Base-by-base conservation (phyloP, 345 rosid species). In the Eucalyptus marginata region DNA sequence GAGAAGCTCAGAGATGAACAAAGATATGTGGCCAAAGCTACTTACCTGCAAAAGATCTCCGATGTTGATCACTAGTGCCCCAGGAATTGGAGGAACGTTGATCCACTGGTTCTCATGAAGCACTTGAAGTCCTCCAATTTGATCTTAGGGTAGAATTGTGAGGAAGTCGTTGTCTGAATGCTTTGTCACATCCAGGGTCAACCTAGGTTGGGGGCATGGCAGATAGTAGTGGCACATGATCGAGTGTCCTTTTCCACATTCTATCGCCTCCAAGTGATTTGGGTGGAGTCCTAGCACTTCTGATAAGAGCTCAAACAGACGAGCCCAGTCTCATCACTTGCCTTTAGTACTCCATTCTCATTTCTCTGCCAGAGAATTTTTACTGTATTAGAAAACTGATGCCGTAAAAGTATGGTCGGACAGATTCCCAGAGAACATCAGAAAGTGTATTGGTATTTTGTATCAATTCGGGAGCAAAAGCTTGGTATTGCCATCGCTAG, bases 21-120 rank as follows among this genome's bases (percentile, higher is more conserved):
- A 31, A 2, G 86, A n/a, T n/a, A 33, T 49, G 5, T 22, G 36
- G 13, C 49, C 31, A 47, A 80, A 36, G 62, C 93, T 87, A 64
- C 93, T 87, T 92, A 80, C 96, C 94, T 94, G 96, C 1, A 95
- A 88, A 90, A 94, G 92, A 83, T 95, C 94, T 25, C 95, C 94
- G 5, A 92, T 88, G 91, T 95, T 92, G 81, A 94, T 86, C 50
- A 92, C 91, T 22, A 92, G 91, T 22, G 96, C 92, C 7, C 90
- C 96, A 11, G 93, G 94, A 71, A 84, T 84, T 10, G 90, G 91
- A 76, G 92, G 91, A 76, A 94, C 91, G 89, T 93, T 93, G 59
- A 93, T 49, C 96, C 97, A 94, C 14, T 89, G 92, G 18, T 94
- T 90, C 51, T 93, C 86, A 59, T 90, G 93, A 13, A 46, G 88